Base-by-base conservation (phyloP, 1,284 basidiomycete species). In the Pseudozyma pruni region DNA sequence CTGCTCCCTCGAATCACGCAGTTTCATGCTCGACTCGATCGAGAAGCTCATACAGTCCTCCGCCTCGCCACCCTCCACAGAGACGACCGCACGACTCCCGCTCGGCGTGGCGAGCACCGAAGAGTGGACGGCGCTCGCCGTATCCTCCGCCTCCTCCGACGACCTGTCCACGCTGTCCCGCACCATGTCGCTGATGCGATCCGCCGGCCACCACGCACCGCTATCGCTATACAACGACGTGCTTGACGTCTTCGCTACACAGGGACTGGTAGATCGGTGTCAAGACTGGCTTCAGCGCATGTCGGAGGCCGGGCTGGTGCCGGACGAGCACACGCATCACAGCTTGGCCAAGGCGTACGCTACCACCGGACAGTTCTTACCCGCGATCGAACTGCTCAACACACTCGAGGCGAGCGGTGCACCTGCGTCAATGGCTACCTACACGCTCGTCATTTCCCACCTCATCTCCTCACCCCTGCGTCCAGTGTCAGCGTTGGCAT, bases 231-330 rank as follows among this genome's bases (percentile, higher is more conserved):
- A 76, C 53, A 54, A 74, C 64, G 16, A 54, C 8, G 78, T 89
- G 0, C 80, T 91, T 38, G 84, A 83, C 40, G 74, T 85, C 14
- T 87, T 88, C 64, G 87, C 89, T 1, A 59, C 75, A 2, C 63
- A 72, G 0, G 88, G 88, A 0, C 84, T 88, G 42, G 74, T 85
- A 4, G 72, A 72, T 6, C 9, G 13, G 25, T 77, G 75, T 35
- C 48, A 78, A 16, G 46, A 57, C 16, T 55, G 69, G 29, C 42
- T 74, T 8, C 10, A 35, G 10, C 50, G 41, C 7, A 58, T 79
- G 42, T 31, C 57, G 7, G 25, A 41, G n/a, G n/a, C 38, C 2
- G 71, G 69, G 3, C 45, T 78, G 1, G 17, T n/a, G 13, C 64
- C 74, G 0, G 68, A 72, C 34, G 41, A 59, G 5, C 68, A 66